A percentile compares a stretch with the other conserved stretches of the same genome.
Evolutionary conservation across 2,329 filamentous ascomycete species (phyloP).

Genomic region (Cladosporium sp.): DNA sequence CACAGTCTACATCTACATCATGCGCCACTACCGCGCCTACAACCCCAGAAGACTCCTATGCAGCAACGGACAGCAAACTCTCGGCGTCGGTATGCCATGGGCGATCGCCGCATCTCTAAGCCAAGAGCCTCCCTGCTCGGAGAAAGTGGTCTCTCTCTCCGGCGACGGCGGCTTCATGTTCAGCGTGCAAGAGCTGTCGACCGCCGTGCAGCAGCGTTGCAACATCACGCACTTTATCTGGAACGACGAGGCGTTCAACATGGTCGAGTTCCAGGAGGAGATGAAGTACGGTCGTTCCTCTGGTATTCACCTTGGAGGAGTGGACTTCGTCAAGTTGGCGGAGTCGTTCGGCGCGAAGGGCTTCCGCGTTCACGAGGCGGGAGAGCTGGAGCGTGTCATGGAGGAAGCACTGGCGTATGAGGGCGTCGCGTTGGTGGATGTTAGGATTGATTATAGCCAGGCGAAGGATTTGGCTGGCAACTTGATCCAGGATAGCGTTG

Average conservation of each 20-base stretch:
- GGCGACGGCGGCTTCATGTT: slow-evolving; percentile 51
- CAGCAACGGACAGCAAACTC: slow-evolving; percentile 48
- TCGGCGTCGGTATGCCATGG: slow-evolving; percentile 47
- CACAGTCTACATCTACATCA: slow-evolving; percentile 49
- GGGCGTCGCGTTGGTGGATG: slow-evolving; percentile 45
- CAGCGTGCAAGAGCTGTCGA: slow-evolving; percentile 43
- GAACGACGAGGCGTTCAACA: slow-evolving; percentile 49
- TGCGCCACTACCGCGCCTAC: slow-evolving; percentile 44
- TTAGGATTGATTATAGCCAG: slow-evolving; percentile 44
- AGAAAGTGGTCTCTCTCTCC: slow-evolving; percentile 43
- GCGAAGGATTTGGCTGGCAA: slow-evolving; percentile 40
- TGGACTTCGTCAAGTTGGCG: slow-evolving; percentile 47
- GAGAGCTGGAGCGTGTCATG: slow-evolving; percentile 42
- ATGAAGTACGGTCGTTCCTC: slow-evolving; percentile 46
- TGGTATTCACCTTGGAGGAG: slow-evolving; percentile 43
- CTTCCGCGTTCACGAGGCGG: slow-evolving; percentile 36
- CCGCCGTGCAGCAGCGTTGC: slow-evolving; percentile 45
- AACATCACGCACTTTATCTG: slow-evolving; percentile 50
- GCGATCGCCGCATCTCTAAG: slow-evolving; percentile 45
- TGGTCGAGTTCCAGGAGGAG: slow-evolving; percentile 51
- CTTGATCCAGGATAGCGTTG: slow-evolving; percentile 35
- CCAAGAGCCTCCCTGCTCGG: slow-evolving; percentile 39
- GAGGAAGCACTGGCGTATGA: slow-evolving; percentile 39
- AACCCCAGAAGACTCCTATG: slow-evolving; percentile 43
- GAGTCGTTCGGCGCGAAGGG: slow-evolving; percentile 46